Conservation (phyloP, 768 basidiomycete species). For the Leccinum incarnatum region DNA sequence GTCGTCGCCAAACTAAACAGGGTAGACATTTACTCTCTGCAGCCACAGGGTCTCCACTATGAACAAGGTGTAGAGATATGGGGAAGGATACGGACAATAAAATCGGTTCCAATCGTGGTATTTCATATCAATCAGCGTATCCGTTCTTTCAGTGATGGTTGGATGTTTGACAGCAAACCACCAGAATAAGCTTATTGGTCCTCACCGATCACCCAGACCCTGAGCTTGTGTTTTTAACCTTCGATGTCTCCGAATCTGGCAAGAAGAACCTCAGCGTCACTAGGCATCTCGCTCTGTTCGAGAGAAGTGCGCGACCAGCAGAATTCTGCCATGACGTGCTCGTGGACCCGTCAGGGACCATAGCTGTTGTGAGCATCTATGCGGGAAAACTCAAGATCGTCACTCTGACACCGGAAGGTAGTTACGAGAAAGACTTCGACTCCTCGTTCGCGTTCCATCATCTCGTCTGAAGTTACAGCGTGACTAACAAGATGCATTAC, state of each 20-base stretch:
- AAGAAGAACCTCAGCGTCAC: slow-evolving; percentile 36
- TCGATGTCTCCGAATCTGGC: slow-evolving; percentile 37
- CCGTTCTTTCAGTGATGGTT: slow-evolving; percentile 6
- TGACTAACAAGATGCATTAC: slow-evolving; percentile 8
- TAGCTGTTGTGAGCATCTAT: slow-evolving; percentile 66
- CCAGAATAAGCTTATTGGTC: slow-evolving; percentile 50
- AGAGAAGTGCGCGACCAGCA: slow-evolving; percentile 54
- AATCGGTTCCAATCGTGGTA: slow-evolving; percentile 54
- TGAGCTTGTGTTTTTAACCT: slow-evolving; percentile 62
- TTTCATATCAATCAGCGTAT: slow-evolving; percentile 14
- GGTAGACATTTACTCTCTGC: slow-evolving; percentile 67
- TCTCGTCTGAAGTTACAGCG: not conserved
- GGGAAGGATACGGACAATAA: slow-evolving; percentile 62
- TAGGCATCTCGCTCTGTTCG: slow-evolving; percentile 51
- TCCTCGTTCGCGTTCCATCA: slow-evolving; percentile 47
- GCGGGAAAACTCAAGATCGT: slow-evolving; percentile 68
- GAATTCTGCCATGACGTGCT: slow-evolving; percentile 73
- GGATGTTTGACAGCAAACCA: slow-evolving; percentile 26
- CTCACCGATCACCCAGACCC: slow-evolving; percentile 78
- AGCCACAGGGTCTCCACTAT: slow-evolving; percentile 54
- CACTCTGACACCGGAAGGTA: slow-evolving; percentile 48
- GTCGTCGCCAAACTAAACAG: slow-evolving; percentile 65
- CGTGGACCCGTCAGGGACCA: slow-evolving; percentile 58
- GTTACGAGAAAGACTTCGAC: slow-evolving; percentile 57
- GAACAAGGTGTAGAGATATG: slow-evolving; percentile 64